phyloP scores from a whole-genome alignment of 768 basidiomycete genomes.

The Suillus placidus region DNA sequence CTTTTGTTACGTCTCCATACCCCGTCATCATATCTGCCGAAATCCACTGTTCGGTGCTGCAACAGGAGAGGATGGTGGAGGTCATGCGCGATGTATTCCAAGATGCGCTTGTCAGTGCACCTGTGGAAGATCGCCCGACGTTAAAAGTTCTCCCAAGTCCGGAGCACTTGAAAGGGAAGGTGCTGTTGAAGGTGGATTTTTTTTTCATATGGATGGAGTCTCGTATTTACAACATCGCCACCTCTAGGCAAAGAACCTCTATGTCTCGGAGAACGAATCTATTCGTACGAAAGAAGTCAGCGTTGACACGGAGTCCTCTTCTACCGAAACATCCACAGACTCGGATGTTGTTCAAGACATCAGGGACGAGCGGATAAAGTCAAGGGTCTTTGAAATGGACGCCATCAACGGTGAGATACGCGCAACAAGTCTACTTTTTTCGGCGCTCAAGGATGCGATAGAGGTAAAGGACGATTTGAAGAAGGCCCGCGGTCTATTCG shows the following conservation, averaged over 20 bases:
- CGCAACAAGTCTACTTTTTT: background rate
- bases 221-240: constrained; percentile 4
- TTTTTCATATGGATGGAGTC: background rate
- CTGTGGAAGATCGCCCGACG: constrained; percentile 49
- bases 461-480: constrained; percentile 44
- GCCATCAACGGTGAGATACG: constrained; percentile 37
- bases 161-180: constrained; percentile 71
- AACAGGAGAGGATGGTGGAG: constrained; percentile 77
- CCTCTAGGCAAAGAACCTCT: constrained; percentile 75
- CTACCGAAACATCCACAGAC: constrained; percentile 42
- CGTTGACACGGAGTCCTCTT: constrained; percentile 46
- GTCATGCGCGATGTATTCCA: constrained; percentile 74
- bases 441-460: constrained; percentile 13
- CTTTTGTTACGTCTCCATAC: constrained; percentile 87
- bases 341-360: constrained; percentile 29
- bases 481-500: constrained; percentile 44
- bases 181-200: constrained; percentile 77
- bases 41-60: constrained; percentile 76
- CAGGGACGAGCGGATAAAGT: constrained; percentile 31
- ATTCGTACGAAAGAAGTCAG: constrained; percentile 35
- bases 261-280: constrained; percentile 46
- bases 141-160: constrained; percentile 79
- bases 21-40: constrained; percentile 94
- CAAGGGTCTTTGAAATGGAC: constrained; percentile 33
- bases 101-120: constrained; percentile 49